A percentile compares a stretch with the other conserved stretches of the same genome.
These are phyloP conservation scores for Penicillium coffeae DNA, from an alignment of 495 filamentous ascomycete genomes.

Conservation along the genomic window DNA sequence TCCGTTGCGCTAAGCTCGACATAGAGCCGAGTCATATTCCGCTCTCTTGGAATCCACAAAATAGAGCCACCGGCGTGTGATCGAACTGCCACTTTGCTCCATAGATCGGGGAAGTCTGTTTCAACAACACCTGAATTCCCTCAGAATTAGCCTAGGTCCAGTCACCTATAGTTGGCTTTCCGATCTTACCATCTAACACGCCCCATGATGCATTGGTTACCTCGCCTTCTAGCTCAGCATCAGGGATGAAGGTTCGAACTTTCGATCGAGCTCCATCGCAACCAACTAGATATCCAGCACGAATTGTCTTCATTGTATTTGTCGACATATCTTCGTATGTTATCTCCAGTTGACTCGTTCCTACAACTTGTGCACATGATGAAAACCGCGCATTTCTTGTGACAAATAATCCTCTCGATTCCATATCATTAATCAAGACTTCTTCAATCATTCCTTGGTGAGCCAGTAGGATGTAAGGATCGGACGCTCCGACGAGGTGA, in stretches of 20 bases:
- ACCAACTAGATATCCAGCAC: constrained; percentile 27
- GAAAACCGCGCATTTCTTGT: constrained; percentile 54
- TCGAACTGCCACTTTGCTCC: constrained; percentile 65
- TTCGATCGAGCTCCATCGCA: constrained; percentile 33
- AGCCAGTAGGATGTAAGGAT: constrained; percentile 67
- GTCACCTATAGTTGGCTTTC: neutral
- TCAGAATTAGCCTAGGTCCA: neutral
- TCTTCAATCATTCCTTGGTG: constrained; percentile 74
- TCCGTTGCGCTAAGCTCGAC: constrained; percentile 70
- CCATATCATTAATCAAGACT: constrained; percentile 61
- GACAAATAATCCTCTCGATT: constrained; percentile 53
- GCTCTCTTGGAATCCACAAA: constrained; percentile 72
- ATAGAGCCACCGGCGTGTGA: constrained; percentile 66
- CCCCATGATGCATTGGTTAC: constrained; percentile 69
- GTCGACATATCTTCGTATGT: constrained; percentile 21
- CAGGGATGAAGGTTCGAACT: constrained; percentile 34
- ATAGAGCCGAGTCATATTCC: constrained; percentile 71
- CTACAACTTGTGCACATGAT: constrained; percentile 40
- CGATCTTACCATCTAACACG: constrained; percentile 60
- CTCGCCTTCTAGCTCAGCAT: constrained; percentile 59
- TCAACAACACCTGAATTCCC: constrained; percentile 53
- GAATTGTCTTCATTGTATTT: constrained; percentile 9
- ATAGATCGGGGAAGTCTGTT: constrained; percentile 74
- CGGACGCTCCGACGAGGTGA: constrained; percentile 64
- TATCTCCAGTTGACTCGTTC: constrained; percentile 18